Base-by-base conservation (phyloP, 257 asterid species). In the Knoxia roxburghii region DNA sequence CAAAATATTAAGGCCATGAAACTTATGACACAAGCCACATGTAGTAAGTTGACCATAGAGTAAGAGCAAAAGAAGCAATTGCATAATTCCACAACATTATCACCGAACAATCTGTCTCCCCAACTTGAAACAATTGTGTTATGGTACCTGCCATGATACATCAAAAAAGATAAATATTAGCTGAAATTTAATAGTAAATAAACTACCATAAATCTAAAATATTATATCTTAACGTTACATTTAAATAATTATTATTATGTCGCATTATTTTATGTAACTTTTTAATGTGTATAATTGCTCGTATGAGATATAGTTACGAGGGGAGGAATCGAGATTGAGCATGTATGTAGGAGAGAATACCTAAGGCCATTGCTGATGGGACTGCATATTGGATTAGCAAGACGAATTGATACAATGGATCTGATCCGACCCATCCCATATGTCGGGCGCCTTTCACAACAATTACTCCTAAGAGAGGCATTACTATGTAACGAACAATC, bases 341-440 rank as follows among this genome's bases (percentile, higher is more conserved):
- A 37, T 3, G 41, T 3, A 3, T 37, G 41, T 9, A 9, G 41
- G 6, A 15, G n/a, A 13, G 5, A 46, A 0, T 7, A 78, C 83
- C 80, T 8, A 78, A 66, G 39, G 70, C 20, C 79, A 78, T 74
- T 33, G 83, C 83, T 53, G 77, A 65, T 26, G 83, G 83, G 35
- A 78, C 69, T 63, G 83, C 72, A 68, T 71, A 75, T 55, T 78
- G 83, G 35, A 71, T 64, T 20, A 78, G 75, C 10, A 78, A 80
- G 39, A 78, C 80, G 48, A 74, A 78, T 32, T 57, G 83, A 55
- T 75, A 71, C 15, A 75, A 64, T 5, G 80, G 48, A 75, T 78
- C 75, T 51, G 83, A 63, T 71, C 75, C 80, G 50, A 78, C 70
- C 77, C 68, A 20, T 12, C 79, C 83, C 27, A 63, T 32, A 55